Evolutionary conservation across 306 rosid genomes (phyloP), one percentile per base, ranked within the genome.

Genomic region (Cicer judaicum): DNA sequence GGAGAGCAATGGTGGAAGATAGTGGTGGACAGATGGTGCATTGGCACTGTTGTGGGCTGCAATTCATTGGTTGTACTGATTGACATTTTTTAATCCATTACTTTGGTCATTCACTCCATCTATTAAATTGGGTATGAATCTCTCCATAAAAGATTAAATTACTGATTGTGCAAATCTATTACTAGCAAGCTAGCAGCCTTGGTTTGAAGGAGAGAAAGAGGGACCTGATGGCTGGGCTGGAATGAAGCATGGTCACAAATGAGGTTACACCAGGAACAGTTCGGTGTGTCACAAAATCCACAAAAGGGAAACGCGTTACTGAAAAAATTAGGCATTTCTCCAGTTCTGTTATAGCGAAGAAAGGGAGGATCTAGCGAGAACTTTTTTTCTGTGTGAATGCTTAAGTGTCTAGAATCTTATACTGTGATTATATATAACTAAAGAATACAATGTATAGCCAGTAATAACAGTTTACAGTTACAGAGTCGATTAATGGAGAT

Each of bases 311-410:
- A 15, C 2, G 15, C 5, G 11, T 65, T 42, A 18, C 13, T 16
- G 34, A 29, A 29, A 29, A 29, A 29, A 29, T 29, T 29, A 24
- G 29, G 34, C 34, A 29, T 4, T 29, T 29, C 5, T 29, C 36
- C 36, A 29, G 36, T 3, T 29, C 36, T 29, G 46, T 50, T 36
- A n/a, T 36, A 4, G 47, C 49, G 29, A 29, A 48, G 63, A 52
- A 16, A 69, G 63, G 46, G 75, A 39, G 75, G 75, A 18, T 48
- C 29, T 16, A 36, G 38, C 5, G 49, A 16, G 9, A 21, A 72
- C 6, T 29, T 39, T 44, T 72, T 9, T 42, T 72, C 15, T 41
- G 16, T n/a, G 41, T 0, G 29, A 14, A 46, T 73, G 69, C 15
- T 9, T 7, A 9, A 64, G 53, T 64, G 29, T 48, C 36, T 29